Base-by-base conservation (phyloP, 257 asterid species). In the Coffea canephora region DNA sequence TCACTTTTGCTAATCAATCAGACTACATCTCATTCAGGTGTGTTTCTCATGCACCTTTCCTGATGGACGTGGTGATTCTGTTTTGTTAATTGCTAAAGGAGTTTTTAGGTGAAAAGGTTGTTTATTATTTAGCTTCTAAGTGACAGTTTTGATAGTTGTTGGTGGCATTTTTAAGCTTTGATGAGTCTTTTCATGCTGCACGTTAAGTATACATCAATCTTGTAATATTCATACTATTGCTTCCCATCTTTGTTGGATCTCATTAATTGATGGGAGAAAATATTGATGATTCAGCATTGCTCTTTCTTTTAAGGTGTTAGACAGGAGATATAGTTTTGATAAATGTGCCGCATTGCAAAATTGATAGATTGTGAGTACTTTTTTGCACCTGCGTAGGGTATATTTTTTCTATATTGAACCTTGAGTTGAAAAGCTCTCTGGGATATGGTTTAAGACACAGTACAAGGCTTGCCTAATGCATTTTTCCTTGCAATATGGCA, bases 11-110 rank as follows among this genome's bases (percentile, higher is more conserved):
- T 7, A 90, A 88, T 82, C 90, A 87, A 79, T 90, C 97, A 0
- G 99, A 93, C 80, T 89, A 87, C 73, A 88, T 95, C 72, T 95
- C 99, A 11, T 95, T 95, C 93, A 95, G 99, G 99, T 95, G 73
- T 41, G 89, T 76, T 64, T 80, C 19, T 64, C 59, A 21, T 61
- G 43, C 8, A 11, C 16, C 1, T 48, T 18, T 34, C 2, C 16
- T 23, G 15, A 23, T 62, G 68, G 6, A 5, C 25, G 68, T 2
- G 2, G 13, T 14, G 16, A n/a, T 25, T n/a, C 68, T 55, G 39
- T 73, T 64, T 11, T 77, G 16, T 76, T 2, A 15, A 66, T 31
- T 43, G 31, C 50, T 31, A 34, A 41, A 49, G 52, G 49, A 31
- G 21, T 34, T 66, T 46, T 45, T 19, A 6, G 48, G 46, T 31